Evolutionary conservation across 805 yeast species (phyloP).

Genomic region (Candida koratica): DNA sequence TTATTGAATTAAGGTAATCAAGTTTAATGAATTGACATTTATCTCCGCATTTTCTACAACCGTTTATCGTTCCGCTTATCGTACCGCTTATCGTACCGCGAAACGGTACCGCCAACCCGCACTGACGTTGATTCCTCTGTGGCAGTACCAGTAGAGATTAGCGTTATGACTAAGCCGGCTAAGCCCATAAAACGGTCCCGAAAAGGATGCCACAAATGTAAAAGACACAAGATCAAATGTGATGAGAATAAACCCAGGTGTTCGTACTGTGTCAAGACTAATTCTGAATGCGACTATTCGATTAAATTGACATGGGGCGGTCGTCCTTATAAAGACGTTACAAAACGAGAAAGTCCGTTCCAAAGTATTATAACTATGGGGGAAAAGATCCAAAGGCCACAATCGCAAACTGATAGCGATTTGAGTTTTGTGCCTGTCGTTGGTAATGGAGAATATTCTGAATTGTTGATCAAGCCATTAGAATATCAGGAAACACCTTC

Average conservation of each 20-base stretch:
- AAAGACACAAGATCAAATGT: conserved; percentile 61
- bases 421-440: conserved; percentile 1
- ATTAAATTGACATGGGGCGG: conserved; percentile 73
- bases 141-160: too few species aligned
- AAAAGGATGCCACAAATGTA: conserved; percentile 60
- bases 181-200: conserved; percentile 23
- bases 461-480: too few species aligned
- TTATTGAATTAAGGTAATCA: conserved; percentile 18
- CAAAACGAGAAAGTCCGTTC: conserved; percentile 24
- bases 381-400: too few species aligned
- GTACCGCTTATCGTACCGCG: too few species aligned
- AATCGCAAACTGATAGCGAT: conserved; percentile 1
- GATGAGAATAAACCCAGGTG: conserved; percentile 66
- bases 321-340: conserved; percentile 51
- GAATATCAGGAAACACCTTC: not conserved
- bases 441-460: not conserved
- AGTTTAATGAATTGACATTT: not conserved
- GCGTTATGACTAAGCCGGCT: conserved; percentile 3
- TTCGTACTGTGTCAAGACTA: conserved; percentile 47
- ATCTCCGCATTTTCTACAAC: too few species aligned
- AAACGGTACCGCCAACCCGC: too few species aligned
- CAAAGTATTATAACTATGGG: conserved; percentile 1
- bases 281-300: conserved; percentile 56
- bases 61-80: too few species aligned
- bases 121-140: too few species aligned